Base-by-base conservation (phyloP, 2,329 filamentous ascomycete species). In the Pleurostoma richardsiae region DNA sequence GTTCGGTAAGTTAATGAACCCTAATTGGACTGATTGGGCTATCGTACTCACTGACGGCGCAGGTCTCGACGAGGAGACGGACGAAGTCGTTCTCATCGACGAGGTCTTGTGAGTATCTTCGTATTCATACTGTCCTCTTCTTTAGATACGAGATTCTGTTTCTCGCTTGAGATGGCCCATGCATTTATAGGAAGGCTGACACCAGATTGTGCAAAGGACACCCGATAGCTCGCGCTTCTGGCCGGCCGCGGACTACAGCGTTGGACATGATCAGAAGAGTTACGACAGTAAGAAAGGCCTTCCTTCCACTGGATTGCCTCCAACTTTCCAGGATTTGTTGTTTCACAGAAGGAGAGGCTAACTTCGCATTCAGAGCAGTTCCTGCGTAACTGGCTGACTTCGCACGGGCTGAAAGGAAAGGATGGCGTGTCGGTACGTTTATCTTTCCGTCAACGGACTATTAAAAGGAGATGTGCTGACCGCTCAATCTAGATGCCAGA, bases 181-280 rank as follows among this genome's bases (percentile, higher is more conserved):
- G 19, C 19, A 19, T 19, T 19, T 19, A 2, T 19, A 19, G 19
- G 19, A 19, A 19, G 19, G 19, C 19, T 19, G 19, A 19, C 19
- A 19, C 19, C 19, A 19, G 19, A 19, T 19, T 19, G 19, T 19
- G 19, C 19, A 19, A 19, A 19, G 19, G 42, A 95, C 90, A 6
- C 90, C 90, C 3, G 86, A 90, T 63, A 86, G 80, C 46, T 92
- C 86, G 43, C 80, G 91, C 11, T 96, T 96, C 76, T 97, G 92
- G 91, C 83, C 84, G 1, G 80, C 77, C 52, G 82, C 82, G 40
- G 75, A 75, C 41, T 95, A 92, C 62, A 77, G 83, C 61, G 67
- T 87, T 19, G 90, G 91, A 2, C 76, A 75, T 51, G 77, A 86
- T 47, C 90, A 95, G 71, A 78, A 85, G 46, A 94, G 88, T 67